These are phyloP conservation scores for Eucalyptus caleyi DNA, from an alignment of 345 rosid species.

Conservation along the genomic window DNA sequence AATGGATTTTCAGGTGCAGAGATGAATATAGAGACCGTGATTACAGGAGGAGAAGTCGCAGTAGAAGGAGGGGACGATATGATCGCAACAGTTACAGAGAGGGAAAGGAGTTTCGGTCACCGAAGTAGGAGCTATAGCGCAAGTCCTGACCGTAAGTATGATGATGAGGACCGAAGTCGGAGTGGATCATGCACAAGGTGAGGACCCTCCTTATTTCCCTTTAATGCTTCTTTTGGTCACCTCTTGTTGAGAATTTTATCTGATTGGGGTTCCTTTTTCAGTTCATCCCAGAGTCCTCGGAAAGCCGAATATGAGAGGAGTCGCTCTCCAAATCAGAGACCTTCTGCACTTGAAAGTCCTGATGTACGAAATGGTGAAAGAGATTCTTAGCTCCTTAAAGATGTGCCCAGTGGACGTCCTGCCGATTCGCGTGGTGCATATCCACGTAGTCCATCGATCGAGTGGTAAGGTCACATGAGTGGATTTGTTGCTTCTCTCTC, in stretches of 20 bases:
- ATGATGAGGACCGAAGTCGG: constrained; percentile 20
- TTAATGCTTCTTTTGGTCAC: background rate
- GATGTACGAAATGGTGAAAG: constrained; percentile 4
- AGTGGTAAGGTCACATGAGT: background rate
- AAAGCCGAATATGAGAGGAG: background rate
- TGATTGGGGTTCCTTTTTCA: background rate
- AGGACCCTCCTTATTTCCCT: background rate
- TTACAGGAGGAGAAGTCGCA: too few relatives aligned
- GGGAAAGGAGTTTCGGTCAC: background rate
- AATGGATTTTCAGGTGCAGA: too few relatives aligned
- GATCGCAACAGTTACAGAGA: too few relatives aligned
- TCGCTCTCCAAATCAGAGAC: background rate
- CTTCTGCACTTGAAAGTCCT: background rate
- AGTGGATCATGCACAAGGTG: constrained; percentile 7
- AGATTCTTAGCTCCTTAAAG: constrained; percentile 9
- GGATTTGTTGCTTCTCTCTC: background rate
- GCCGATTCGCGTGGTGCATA: background rate
- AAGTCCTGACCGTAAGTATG: constrained; percentile 31
- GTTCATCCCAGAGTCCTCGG: background rate
- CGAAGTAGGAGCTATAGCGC: constrained; percentile 31
- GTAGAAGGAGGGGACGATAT: too few relatives aligned
- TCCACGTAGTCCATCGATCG: background rate
- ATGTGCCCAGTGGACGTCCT: constrained; percentile 4
- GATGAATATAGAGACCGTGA: too few relatives aligned
- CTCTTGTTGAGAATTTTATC: background rate